Evolutionary conservation across 1,139 yeast species (phyloP).

Genomic region (Meyerozyma guilliermondii): DNA sequence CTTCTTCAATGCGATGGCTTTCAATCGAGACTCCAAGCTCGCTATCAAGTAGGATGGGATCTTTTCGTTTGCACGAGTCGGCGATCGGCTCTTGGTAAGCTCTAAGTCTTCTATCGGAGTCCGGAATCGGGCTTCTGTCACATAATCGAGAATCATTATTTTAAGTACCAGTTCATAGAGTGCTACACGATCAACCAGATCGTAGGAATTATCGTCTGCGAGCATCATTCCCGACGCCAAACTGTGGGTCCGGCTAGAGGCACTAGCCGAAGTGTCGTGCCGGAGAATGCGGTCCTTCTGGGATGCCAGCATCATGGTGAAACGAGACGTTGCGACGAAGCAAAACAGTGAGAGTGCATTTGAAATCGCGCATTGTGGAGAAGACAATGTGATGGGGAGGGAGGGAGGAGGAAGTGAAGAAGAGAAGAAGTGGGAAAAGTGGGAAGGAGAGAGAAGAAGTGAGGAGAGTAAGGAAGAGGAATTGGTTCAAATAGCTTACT

Average conservation of each 20-base stretch:
- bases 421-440: neutral
- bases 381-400: neutral
- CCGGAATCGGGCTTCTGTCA: slow-evolving; percentile 54
- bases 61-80: slow-evolving; percentile 9
- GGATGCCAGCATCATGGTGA: slow-evolving; percentile 3
- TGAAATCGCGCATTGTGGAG: neutral
- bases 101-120: slow-evolving; percentile 24
- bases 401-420: neutral
- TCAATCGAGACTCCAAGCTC: slow-evolving; percentile 44
- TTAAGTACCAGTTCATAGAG: slow-evolving; percentile 43
- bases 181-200: slow-evolving; percentile 20
- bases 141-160: slow-evolving; percentile 48
- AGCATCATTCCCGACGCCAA: slow-evolving; percentile 21
- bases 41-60: slow-evolving; percentile 47
- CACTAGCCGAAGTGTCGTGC: slow-evolving; percentile 4
- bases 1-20: slow-evolving; percentile 51
- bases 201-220: slow-evolving; percentile 18
- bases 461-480: neutral
- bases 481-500: no score
- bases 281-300: slow-evolving; percentile 1
- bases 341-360: neutral
- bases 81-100: slow-evolving; percentile 8
- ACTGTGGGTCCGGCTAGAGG: slow-evolving; percentile 14
- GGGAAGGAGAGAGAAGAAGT: neutral
- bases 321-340: neutral